Conservation (phyloP, 2,329 filamentous ascomycete genomes). For the Lasiodiplodia citricola region DNA sequence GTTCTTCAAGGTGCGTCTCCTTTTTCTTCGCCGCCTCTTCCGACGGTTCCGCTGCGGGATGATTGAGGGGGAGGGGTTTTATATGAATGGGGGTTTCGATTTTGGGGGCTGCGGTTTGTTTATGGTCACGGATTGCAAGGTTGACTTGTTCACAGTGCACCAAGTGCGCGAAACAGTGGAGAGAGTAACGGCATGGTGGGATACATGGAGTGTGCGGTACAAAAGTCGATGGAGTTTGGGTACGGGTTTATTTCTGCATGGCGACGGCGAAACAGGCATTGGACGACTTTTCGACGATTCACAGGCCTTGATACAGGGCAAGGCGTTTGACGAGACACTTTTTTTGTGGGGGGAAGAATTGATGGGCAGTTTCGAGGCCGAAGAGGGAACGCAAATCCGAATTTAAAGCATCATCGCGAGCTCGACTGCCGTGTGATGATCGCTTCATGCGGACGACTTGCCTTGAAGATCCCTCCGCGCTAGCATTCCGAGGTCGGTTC, state of each 20-base stretch:
- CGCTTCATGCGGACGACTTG: conserved; percentile 3
- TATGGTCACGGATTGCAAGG: neutral
- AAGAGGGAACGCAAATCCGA: conserved; percentile 5
- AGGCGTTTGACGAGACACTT: neutral
- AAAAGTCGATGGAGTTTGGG: conserved; percentile 7
- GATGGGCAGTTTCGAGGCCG: conserved; percentile 4
- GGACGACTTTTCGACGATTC: neutral
- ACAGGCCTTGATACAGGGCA: neutral
- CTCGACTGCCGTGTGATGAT: conserved; percentile 6
- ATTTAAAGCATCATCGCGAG: conserved; percentile 11
- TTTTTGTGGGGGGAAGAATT: neutral
- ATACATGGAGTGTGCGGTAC: neutral
- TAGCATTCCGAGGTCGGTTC: conserved; percentile 6
- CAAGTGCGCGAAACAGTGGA: conserved; percentile 52
- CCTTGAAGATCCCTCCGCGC: conserved; percentile 8
- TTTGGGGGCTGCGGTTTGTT: neutral
- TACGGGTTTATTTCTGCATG: neutral
- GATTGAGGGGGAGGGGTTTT: neutral
- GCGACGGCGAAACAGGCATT: conserved; percentile 15
- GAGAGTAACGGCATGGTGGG: conserved; percentile 38
- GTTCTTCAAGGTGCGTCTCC: conserved; percentile 77
- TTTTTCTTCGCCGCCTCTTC: neutral
- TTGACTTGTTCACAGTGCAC: conserved; percentile 41
- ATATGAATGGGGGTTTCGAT: conserved; percentile 29
- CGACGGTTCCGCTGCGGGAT: neutral